These are phyloP conservation scores for Aspergillus novofumigatus DNA, from an alignment of 2,329 filamentous ascomycete species.

Conservation along the genomic window DNA sequence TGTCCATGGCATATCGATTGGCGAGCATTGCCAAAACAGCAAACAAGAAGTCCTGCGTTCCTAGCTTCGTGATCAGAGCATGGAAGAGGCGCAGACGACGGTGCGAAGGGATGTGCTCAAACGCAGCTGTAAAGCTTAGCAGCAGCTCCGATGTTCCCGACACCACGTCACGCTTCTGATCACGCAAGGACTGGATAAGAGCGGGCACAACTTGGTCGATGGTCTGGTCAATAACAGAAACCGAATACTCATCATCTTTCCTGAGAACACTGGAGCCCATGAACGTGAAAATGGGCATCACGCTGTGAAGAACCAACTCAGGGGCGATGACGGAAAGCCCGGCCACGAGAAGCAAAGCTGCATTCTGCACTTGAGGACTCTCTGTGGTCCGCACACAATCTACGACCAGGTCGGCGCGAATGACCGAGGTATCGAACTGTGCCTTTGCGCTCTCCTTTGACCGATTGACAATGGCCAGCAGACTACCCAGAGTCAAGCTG, in stretches of 20 bases:
- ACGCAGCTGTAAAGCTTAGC: slow-evolving; percentile 93
- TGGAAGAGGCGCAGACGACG: slow-evolving; percentile 77
- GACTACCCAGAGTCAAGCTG: slow-evolving; percentile 73
- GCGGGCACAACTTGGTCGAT: slow-evolving; percentile 92
- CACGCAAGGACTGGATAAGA: slow-evolving; percentile 77
- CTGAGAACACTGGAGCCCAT: slow-evolving; percentile 89
- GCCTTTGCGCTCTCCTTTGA: slow-evolving; percentile 50
- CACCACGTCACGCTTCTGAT: slow-evolving; percentile 70
- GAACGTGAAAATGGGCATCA: slow-evolving; percentile 99
- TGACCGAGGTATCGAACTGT: slow-evolving; percentile 70
- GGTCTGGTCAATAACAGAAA: slow-evolving; percentile 89
- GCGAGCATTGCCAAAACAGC: slow-evolving; percentile 83
- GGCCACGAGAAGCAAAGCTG: slow-evolving; percentile 81
- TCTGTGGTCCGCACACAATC: slow-evolving; percentile 90
- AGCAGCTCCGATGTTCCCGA: slow-evolving; percentile 82
- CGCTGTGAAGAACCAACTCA: slow-evolving; percentile 87
- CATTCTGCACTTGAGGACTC: slow-evolving; percentile 90
- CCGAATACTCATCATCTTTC: slow-evolving; percentile 94
- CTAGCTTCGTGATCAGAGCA: slow-evolving; percentile 79
- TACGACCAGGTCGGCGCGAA: slow-evolving; percentile 85
- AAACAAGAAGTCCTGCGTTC: slow-evolving; percentile 80
- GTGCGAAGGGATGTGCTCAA: slow-evolving; percentile 90
- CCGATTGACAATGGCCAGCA: slow-evolving; percentile 77
- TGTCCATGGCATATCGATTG: slow-evolving; percentile 79
- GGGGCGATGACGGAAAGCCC: slow-evolving; percentile 82